Percentiles rank a stretch among this genome's conserved stretches.
Evolutionary conservation across 345 rosid species (phyloP).

Genomic region (Linum trigynum): DNA sequence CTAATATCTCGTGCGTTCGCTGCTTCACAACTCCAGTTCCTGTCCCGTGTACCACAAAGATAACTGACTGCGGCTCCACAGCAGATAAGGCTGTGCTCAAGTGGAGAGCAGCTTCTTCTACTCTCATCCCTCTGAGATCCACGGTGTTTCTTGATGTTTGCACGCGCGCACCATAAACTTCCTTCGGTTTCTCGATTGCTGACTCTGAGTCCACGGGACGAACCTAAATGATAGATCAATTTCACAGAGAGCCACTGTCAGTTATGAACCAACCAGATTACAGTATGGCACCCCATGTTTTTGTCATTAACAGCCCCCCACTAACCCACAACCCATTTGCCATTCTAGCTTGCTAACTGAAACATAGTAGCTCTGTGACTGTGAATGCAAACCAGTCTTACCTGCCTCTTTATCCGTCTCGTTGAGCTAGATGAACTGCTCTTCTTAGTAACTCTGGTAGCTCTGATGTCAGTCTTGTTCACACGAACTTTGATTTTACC

Average conservation of each 20-base stretch:
- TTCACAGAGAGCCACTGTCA: neutral
- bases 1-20: slow-evolving; percentile 46
- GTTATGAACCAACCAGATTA: no score
- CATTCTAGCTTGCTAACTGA: no score
- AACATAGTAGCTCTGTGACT: no score
- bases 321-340: no score
- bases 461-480: slow-evolving; percentile 47
- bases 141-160: slow-evolving; percentile 70
- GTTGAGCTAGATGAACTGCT: slow-evolving; percentile 22
- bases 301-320: no score
- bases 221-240: slow-evolving; percentile 17
- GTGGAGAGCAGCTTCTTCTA: slow-evolving; percentile 61
- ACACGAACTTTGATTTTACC: slow-evolving; percentile 74
- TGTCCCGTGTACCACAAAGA: slow-evolving; percentile 76
- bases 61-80: slow-evolving; percentile 38
- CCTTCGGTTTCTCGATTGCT: slow-evolving; percentile 21
- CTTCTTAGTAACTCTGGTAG: slow-evolving; percentile 25
- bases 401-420: slow-evolving; percentile 42
- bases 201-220: slow-evolving; percentile 18
- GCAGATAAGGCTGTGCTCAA: slow-evolving; percentile 55
- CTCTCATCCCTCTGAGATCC: slow-evolving; percentile 77
- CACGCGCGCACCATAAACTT: slow-evolving; percentile 32
- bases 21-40: slow-evolving; percentile 70
- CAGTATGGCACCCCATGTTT: no score
- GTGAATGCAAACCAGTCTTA: slow-evolving; percentile 8